Conservation (phyloP, 2,329 filamentous ascomycete species). For the Trichothecium sympodiale region DNA sequence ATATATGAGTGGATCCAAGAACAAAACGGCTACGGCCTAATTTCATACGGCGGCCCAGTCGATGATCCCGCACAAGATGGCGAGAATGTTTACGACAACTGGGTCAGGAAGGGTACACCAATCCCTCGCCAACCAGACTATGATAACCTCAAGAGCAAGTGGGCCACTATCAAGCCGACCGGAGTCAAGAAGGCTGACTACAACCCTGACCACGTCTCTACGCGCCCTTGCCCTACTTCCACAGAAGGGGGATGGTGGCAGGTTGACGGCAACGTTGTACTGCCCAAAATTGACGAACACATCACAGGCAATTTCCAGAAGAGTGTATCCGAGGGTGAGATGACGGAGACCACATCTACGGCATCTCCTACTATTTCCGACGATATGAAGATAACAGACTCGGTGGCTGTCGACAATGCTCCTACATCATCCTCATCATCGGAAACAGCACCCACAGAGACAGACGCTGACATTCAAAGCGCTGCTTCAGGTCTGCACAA, state of each 20-base stretch:
- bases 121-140: constrained; percentile 68
- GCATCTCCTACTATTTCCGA: too few species aligned
- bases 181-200: constrained; percentile 59
- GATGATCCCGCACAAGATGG: constrained; percentile 39
- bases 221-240: constrained; percentile 58
- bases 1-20: constrained; percentile 89
- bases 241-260: constrained; percentile 71
- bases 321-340: too few species aligned
- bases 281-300: constrained; percentile 56
- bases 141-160: constrained; percentile 62
- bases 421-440: too few species aligned
- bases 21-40: constrained; percentile 69
- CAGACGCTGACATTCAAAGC: too few species aligned
- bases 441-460: too few species aligned
- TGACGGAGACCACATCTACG: too few species aligned
- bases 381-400: too few species aligned
- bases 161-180: constrained; percentile 60
- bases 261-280: constrained; percentile 55
- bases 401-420: too few species aligned
- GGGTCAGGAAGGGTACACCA: constrained; percentile 59
- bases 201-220: constrained; percentile 45
- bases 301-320: constrained; percentile 11
- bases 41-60: constrained; percentile 59
- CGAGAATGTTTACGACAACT: constrained; percentile 52
- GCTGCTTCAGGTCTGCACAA: too few species aligned